Evolutionary conservation across 345 rosid species (phyloP).

Genomic region (Leavenworthia alabamica): DNA sequence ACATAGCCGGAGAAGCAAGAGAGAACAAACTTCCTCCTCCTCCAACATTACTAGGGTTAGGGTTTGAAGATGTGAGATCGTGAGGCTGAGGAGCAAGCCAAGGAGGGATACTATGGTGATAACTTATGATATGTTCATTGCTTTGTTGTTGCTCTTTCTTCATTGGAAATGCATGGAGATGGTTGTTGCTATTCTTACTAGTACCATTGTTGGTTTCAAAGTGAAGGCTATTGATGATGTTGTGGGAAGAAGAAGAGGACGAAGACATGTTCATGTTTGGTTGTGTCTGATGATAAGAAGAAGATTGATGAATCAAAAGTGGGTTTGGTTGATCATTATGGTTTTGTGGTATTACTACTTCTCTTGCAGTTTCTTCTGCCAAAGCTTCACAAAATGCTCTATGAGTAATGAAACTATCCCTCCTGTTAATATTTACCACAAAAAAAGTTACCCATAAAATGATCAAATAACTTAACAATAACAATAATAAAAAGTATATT

Average conservation of each 20-base stretch:
- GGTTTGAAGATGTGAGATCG: conserved; percentile 41
- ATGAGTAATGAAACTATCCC: conserved; percentile 93
- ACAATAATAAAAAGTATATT: background rate
- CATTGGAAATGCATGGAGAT: conserved; percentile 36
- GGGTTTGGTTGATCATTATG: conserved; percentile 23
- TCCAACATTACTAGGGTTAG: conserved; percentile 48
- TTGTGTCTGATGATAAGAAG: conserved; percentile 18
- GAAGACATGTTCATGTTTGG: conserved; percentile 17
- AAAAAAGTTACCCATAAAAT: conserved; percentile 24
- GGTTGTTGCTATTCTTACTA: conserved; percentile 9
- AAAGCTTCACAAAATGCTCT: conserved; percentile 91
- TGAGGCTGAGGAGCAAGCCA: conserved; percentile 45
- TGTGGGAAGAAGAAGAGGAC: conserved; percentile 19
- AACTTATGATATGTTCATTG: conserved; percentile 15
- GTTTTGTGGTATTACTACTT: conserved; percentile 23
- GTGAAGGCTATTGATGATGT: conserved; percentile 35
- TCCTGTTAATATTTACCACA: conserved; percentile 40
- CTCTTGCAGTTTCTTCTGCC: conserved; percentile 82
- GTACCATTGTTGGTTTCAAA: conserved; percentile 30
- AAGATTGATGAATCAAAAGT: conserved; percentile 14
- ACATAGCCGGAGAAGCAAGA: conserved; percentile 52
- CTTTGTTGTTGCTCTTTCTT: conserved; percentile 47
- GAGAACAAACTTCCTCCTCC: conserved; percentile 25
- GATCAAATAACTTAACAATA: background rate
- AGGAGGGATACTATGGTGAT: conserved; percentile 37